Conservation (phyloP, 495 filamentous ascomycete species). For the Penicillium bovifimosum region DNA sequence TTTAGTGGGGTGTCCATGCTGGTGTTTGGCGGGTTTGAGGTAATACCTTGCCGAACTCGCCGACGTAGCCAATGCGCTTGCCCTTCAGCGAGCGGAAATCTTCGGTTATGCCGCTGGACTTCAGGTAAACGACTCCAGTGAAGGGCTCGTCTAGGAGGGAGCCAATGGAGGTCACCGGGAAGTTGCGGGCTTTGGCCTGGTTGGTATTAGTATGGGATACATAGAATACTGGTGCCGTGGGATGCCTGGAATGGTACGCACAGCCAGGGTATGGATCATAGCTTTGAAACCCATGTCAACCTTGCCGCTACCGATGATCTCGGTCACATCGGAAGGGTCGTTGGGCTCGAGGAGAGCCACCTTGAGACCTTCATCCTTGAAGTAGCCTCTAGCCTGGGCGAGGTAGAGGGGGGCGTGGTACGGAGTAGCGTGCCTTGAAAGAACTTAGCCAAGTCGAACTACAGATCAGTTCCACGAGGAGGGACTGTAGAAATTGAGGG, state of each 20-base stretch:
- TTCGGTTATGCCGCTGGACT: slow-evolving; percentile 61
- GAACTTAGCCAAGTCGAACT: slow-evolving; percentile 23
- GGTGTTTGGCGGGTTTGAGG: neutral
- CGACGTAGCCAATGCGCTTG: slow-evolving; percentile 65
- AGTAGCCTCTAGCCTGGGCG: slow-evolving; percentile 63
- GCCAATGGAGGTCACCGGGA: slow-evolving; percentile 62
- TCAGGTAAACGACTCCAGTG: slow-evolving; percentile 66
- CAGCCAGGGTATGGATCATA: slow-evolving; percentile 68
- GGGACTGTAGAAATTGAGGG: neutral
- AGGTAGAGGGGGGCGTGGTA: slow-evolving; percentile 70
- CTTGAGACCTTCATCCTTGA: slow-evolving; percentile 63
- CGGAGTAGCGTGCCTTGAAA: slow-evolving; percentile 60
- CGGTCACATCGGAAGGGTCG: slow-evolving; percentile 65
- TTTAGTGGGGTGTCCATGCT: no score
- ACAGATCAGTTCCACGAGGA: neutral
- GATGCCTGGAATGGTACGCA: slow-evolving; percentile 19
- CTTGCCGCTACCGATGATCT: slow-evolving; percentile 66
- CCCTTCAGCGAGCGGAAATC: slow-evolving; percentile 59
- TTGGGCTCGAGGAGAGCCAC: slow-evolving; percentile 67
- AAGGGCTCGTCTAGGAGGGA: slow-evolving; percentile 68
- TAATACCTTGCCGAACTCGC: slow-evolving; percentile 59
- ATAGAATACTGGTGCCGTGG: no score
- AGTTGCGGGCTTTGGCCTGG: slow-evolving; percentile 63
- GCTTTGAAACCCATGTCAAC: slow-evolving; percentile 71
- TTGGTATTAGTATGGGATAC: neutral